These are phyloP conservation scores for Trametes villosa DNA, from an alignment of 768 basidiomycete genomes.

Conservation along the genomic window DNA sequence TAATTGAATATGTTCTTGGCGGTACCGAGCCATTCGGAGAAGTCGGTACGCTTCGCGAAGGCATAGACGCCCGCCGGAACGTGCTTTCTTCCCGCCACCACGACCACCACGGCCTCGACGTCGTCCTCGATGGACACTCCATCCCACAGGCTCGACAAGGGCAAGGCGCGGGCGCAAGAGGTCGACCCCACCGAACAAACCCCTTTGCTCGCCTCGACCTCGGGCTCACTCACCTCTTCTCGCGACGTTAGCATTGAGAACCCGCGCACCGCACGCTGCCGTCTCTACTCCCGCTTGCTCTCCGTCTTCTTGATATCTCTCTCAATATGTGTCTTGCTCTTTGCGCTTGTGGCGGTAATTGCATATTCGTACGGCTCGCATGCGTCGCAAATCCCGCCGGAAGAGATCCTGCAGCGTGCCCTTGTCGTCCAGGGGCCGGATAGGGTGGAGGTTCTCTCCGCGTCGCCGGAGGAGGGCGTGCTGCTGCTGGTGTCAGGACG, in stretches of 20 bases:
- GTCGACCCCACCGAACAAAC: slow-evolving; percentile 53
- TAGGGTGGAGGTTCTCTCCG: slow-evolving; percentile 62
- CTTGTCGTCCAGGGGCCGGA: slow-evolving; percentile 65
- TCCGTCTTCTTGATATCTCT: slow-evolving; percentile 63
- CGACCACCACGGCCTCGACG: neutral
- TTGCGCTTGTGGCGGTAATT: slow-evolving; percentile 52
- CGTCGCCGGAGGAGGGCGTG: slow-evolving; percentile 59
- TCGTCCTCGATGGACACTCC: slow-evolving; percentile 15
- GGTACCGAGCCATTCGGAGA: too few species aligned
- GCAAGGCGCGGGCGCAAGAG: slow-evolving; percentile 53
- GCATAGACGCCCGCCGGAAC: too few species aligned
- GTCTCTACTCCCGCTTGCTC: slow-evolving; percentile 40
- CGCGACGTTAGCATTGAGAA: slow-evolving; percentile 31
- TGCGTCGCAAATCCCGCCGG: slow-evolving; percentile 54
- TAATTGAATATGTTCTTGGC: too few species aligned
- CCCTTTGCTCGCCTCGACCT: slow-evolving; percentile 53
- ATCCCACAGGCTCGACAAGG: slow-evolving; percentile 43
- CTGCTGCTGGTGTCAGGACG: slow-evolving; percentile 62
- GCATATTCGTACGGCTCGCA: slow-evolving; percentile 70
- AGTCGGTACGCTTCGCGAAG: too few species aligned
- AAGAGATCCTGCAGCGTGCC: slow-evolving; percentile 59
- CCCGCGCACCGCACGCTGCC: slow-evolving; percentile 22
- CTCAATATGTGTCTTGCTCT: slow-evolving; percentile 49
- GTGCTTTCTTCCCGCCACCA: too few species aligned
- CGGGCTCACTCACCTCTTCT: slow-evolving; percentile 35